Evolutionary conservation across 176 grass and related monocot genomes (phyloP), one percentile per base, ranked within the genome.

Genomic region (Rhipidocladum racemiflorum): DNA sequence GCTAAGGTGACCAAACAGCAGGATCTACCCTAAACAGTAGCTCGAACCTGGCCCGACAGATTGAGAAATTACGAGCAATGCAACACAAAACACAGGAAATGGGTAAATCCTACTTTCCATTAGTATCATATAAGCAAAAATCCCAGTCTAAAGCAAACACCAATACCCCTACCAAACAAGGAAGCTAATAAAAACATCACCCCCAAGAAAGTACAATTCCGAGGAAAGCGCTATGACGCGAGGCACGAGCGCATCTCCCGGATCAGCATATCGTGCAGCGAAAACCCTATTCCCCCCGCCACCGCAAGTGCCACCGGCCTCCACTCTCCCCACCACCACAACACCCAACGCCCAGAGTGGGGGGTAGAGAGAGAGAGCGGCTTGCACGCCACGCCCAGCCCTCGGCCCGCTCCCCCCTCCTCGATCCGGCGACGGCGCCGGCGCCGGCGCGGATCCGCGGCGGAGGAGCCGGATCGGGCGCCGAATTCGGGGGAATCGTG

Each of bases 381-480:
- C 23, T 2, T 15, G 27, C 49, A 74, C 9, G 25, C 65, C 36
- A 7, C 39, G 1, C 1, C 6, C 44, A n/a, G 20, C 51, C 51
- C 7, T 54, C 51, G 20, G 70, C 49, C 18, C 11, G 20, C 9
- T 12, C 55, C 65, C 9, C 32, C 4, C 45, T 45, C 30, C 53
- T 53, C 72, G 82, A 73, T 64, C 77, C 74, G 43, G 77, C 21
- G 0, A 51, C 25, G 54, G 62, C 2, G 15, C 18, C 25, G 54
- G 62, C 2, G 15, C 18, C 38, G 81, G 69, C 30, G 81, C n/a
- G 40, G 68, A 68, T 66, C 61, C 78, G 44, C 82, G 46, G 72
- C 82, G 82, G 16, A 46, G 46, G 23, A 72, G 48, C 16, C 82
- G 71, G 75, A 76, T 80, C 76, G 34, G 42, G 69, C 18, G n/a